A percentile compares a stretch with the other conserved stretches of the same genome.
Evolutionary conservation across 352 stramenopile species (phyloP).

Genomic region (Aphanomyces cochlioides): DNA sequence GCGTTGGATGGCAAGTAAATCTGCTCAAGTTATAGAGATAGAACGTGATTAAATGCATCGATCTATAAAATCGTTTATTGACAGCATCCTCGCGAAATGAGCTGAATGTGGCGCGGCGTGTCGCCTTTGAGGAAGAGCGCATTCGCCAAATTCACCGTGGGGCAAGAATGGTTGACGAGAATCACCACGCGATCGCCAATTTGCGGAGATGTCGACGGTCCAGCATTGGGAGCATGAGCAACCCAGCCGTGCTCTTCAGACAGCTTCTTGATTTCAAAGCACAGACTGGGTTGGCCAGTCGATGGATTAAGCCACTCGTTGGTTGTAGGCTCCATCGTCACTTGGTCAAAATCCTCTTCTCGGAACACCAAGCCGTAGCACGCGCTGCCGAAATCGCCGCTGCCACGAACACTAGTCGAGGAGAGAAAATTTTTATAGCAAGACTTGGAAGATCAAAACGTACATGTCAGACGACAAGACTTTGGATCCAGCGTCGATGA

Average conservation of each 20-base stretch:
- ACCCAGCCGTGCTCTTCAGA: slow-evolving; percentile 75
- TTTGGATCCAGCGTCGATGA: slow-evolving; percentile 67
- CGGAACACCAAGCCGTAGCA: slow-evolving; percentile 66
- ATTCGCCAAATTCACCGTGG: slow-evolving; percentile 63
- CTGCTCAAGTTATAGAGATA: not conserved
- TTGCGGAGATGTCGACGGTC: slow-evolving; percentile 28
- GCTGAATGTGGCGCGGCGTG: slow-evolving; percentile 1
- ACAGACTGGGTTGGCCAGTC: slow-evolving; percentile 43
- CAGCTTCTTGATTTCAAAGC: slow-evolving; percentile 64
- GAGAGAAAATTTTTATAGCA: not conserved
- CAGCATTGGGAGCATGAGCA: slow-evolving; percentile 40
- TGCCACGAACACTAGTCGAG: slow-evolving; percentile 30
- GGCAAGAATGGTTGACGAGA: slow-evolving; percentile 64
- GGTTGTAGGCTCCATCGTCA: slow-evolving; percentile 46
- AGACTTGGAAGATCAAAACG: slow-evolving; percentile 16
- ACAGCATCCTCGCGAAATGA: slow-evolving; percentile 26
- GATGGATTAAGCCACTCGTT: slow-evolving; percentile 38
- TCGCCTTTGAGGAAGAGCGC: slow-evolving; percentile 51
- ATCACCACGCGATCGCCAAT: slow-evolving; percentile 62
- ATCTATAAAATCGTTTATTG: slow-evolving; percentile 2
- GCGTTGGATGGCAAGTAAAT: slow-evolving; percentile 40
- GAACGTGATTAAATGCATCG: no score
- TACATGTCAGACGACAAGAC: slow-evolving; percentile 64
- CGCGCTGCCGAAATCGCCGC: slow-evolving; percentile 45
- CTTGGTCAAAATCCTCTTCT: slow-evolving; percentile 58